These are phyloP conservation scores for Choiromyces venosus DNA, from an alignment of 495 filamentous ascomycete species.

Conservation along the genomic window DNA sequence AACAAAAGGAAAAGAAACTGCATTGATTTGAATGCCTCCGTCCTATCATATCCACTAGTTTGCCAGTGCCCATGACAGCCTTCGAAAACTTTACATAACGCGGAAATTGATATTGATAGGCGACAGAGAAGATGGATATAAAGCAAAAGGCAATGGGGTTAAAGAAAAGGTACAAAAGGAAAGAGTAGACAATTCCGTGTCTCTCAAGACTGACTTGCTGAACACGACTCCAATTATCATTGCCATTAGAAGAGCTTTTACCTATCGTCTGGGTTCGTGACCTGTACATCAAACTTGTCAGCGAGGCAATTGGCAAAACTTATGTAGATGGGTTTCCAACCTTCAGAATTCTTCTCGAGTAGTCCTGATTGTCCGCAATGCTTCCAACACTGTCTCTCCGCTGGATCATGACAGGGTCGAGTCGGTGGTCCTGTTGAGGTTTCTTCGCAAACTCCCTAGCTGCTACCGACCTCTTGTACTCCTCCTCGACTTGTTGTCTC, in stretches of 20 bases:
- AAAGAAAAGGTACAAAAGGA: neutral
- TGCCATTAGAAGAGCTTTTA: slow-evolving; percentile 20
- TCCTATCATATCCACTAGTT: slow-evolving; percentile 25
- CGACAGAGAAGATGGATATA: slow-evolving; percentile 22
- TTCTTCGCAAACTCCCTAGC: slow-evolving; percentile 64
- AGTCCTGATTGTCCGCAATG: slow-evolving; percentile 96
- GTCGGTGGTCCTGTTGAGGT: slow-evolving; percentile 60
- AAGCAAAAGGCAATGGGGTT: neutral
- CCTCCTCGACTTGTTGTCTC: slow-evolving; percentile 68
- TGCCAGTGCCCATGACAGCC: slow-evolving; percentile 2
- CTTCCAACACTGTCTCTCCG: slow-evolving; percentile 90
- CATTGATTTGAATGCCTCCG: slow-evolving; percentile 22
- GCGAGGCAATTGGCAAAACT: slow-evolving; percentile 9
- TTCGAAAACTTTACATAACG: neutral
- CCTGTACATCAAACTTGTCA: slow-evolving; percentile 19
- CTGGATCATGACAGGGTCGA: slow-evolving; percentile 83
- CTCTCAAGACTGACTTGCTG: slow-evolving; percentile 2
- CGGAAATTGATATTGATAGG: neutral
- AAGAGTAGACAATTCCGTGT: neutral
- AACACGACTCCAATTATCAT: slow-evolving; percentile 31
- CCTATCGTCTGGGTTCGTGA: slow-evolving; percentile 42
- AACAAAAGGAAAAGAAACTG: slow-evolving; percentile 24
- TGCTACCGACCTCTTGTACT: slow-evolving; percentile 68
- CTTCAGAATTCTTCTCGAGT: slow-evolving; percentile 91
- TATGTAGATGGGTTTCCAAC: slow-evolving; percentile 46